phyloP scores from a whole-genome alignment of 345 rosid genomes.

The Linum trigynum region DNA sequence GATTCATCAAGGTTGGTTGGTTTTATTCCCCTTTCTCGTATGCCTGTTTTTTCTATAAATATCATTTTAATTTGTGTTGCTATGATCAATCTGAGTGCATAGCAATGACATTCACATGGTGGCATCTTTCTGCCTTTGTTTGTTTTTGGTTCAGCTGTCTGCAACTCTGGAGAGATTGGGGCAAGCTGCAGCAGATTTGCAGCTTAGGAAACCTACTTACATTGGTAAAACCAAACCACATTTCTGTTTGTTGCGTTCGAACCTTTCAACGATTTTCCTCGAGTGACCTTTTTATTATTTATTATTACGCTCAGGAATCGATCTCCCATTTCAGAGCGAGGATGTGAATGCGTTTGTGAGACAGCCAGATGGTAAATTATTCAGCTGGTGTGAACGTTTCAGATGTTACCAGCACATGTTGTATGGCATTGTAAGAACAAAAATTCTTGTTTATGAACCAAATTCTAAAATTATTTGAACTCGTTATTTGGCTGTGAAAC shows the following conservation, averaged over 20 bases:
- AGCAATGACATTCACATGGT: background rate
- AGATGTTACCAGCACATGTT: slow-evolving; percentile 60
- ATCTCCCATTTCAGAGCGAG: slow-evolving; percentile 80
- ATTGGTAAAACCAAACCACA: slow-evolving; percentile 35
- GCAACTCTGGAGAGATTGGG: slow-evolving; percentile 62
- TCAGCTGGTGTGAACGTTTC: slow-evolving; percentile 90
- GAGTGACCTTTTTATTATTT: background rate
- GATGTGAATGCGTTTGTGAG: slow-evolving; percentile 60
- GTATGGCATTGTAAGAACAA: slow-evolving; percentile 51
- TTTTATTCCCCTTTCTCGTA: background rate
- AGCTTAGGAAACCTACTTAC: slow-evolving; percentile 67
- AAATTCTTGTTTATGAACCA: too few relatives aligned
- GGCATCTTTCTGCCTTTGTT: background rate
- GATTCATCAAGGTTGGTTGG: slow-evolving; percentile 57
- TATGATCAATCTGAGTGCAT: background rate
- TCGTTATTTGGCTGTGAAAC: too few relatives aligned
- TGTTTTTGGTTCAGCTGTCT: slow-evolving; percentile 39
- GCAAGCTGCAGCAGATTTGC: slow-evolving; percentile 64
- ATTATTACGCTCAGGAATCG: slow-evolving; percentile 50
- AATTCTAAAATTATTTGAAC: too few relatives aligned
- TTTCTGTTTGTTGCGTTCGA: too few relatives aligned
- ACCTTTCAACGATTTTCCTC: too few relatives aligned
- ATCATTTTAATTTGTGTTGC: too few relatives aligned
- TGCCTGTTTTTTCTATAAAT: background rate
- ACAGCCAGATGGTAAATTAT: slow-evolving; percentile 76